Base-by-base conservation (phyloP, 2,329 filamentous ascomycete genomes). In the Aschersonia sp. region DNA sequence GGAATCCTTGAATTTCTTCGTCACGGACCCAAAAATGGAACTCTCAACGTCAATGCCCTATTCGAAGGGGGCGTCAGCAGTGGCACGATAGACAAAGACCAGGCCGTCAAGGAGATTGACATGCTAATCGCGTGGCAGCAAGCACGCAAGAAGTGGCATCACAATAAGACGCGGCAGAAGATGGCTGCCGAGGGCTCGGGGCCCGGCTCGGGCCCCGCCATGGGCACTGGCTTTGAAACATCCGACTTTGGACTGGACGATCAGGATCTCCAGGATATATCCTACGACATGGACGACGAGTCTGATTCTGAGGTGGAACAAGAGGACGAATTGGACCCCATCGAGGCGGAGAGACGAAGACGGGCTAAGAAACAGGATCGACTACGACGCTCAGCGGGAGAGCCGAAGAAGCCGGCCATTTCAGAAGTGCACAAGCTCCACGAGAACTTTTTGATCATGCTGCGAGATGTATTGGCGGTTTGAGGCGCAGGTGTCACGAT, bases 111-210 rank as follows among this genome's bases (percentile, higher is more conserved):
- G 4, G 92, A 98, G 67, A 89, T 97, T 58, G 79, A 97, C 58
- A 70, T 76, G 32, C 72, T 98, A 45, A 92, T 98, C 56, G 74
- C 82, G 44, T 98, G 92, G 92, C 92, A 98, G 64, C 87, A 89
- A 61, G 86, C 87, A 42, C 75, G 92, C 48, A 97, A 98, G 74
- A 90, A 90, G 68, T 98, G 92, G 92, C 92, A 98, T 62, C 81
- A 90, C 51, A 87, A 94, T 67, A 98, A 98, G 73, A 98, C 92
- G 7, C 73, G 89, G 47, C 92, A 97, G 69, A 98, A 98, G 74
- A 97, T 98, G 92, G 92, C 92, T 0, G 88, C 87, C 2, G 88
- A 90, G 58, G 71, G 72, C 5, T 69, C 70, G 39, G 61, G 62
- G 8, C 69, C 68, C 46, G 64, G 67, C 14, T 71, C 72, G 30